Conservation (phyloP, 495 filamentous ascomycete genomes). For the Chaetomium tenue region DNA sequence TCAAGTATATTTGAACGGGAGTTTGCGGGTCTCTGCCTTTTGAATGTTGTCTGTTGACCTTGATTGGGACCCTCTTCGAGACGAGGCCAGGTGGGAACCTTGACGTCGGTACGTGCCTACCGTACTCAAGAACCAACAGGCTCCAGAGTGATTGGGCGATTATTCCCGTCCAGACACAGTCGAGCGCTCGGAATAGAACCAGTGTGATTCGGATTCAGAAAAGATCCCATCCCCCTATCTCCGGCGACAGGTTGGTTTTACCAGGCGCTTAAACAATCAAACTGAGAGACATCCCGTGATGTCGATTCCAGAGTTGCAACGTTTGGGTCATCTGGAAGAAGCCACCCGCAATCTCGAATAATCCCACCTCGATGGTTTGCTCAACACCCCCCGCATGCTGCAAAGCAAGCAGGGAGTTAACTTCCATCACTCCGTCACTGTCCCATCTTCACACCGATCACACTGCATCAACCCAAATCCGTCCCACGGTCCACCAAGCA, state of each 20-base stretch:
- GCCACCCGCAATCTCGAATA: background rate
- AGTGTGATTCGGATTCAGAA: background rate
- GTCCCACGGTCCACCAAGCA: constrained; percentile 7
- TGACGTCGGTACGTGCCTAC: background rate
- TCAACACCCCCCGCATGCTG: background rate
- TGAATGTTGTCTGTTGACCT: background rate
- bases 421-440: background rate
- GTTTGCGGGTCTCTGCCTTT: background rate
- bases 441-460: constrained; percentile 8
- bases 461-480: constrained; percentile 14
- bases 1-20: background rate
- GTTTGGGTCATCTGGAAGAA: background rate
- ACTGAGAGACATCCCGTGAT: constrained; percentile 4
- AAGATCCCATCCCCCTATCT: too few relatives aligned
- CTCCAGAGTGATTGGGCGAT: background rate
- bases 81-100: background rate
- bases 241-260: background rate
- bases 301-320: background rate
- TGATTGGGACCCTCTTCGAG: background rate
- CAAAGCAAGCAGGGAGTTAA: background rate
- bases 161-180: background rate
- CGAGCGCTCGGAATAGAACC: background rate
- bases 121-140: background rate
- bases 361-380: background rate
- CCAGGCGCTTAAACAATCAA: constrained; percentile 9